Evolutionary conservation across 2,329 filamentous ascomycete species (phyloP).

Genomic region (Juglanconis sp.): DNA sequence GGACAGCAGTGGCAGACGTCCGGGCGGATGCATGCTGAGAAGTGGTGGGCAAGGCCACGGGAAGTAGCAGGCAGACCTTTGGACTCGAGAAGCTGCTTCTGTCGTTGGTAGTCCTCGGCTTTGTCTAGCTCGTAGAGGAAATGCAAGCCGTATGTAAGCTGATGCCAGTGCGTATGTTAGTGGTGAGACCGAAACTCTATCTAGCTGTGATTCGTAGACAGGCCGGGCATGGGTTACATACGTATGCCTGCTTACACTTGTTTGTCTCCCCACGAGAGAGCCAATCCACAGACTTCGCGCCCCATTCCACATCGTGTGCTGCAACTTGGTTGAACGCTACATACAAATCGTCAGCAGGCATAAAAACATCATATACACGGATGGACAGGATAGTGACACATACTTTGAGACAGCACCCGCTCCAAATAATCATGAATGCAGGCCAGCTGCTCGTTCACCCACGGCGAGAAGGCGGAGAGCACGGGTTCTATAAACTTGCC

Average conservation of each 20-base stretch:
- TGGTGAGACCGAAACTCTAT: neutral
- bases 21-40: too few species aligned
- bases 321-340: neutral
- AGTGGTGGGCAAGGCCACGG: too few species aligned
- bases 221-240: neutral
- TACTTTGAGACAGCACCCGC: neutral
- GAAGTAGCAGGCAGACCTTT: too few species aligned
- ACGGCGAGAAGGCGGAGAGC: neutral
- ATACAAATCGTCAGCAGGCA: neutral
- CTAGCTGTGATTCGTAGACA: neutral
- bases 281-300: neutral
- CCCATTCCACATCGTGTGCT: neutral
- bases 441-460: conserved; percentile 5
- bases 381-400: neutral
- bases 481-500: neutral
- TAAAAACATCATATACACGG: neutral
- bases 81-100: too few species aligned
- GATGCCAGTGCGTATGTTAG: neutral
- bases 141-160: neutral
- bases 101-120: too few species aligned
- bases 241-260: neutral
- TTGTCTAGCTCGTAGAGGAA: too few species aligned
- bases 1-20: too few species aligned
- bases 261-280: neutral
- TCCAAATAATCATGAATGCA: conserved; percentile 5